A percentile compares a stretch with the other conserved stretches of the same genome.
These are phyloP conservation scores for Mycena kentingensis DNA, from an alignment of 768 basidiomycete genomes.

Conservation along the genomic window DNA sequence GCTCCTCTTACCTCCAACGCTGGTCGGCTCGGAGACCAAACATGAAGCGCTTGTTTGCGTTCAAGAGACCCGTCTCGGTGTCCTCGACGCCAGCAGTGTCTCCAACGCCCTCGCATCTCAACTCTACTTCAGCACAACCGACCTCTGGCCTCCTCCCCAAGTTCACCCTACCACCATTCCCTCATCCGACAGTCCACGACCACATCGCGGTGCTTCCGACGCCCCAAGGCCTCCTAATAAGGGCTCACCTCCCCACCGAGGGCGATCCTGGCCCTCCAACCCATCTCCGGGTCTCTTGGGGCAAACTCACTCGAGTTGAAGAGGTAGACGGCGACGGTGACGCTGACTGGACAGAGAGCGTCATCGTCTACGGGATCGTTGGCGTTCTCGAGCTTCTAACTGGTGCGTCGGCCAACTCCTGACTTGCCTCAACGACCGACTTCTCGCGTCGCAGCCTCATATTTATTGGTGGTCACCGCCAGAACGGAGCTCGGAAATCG, in stretches of 20 bases:
- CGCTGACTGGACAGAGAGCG: slow-evolving; percentile 56
- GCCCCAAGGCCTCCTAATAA: slow-evolving; percentile 64
- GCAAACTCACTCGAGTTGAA: slow-evolving; percentile 54
- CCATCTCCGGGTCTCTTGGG: slow-evolving; percentile 61
- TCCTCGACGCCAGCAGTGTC: slow-evolving; percentile 31
- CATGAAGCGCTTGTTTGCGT: slow-evolving; percentile 49
- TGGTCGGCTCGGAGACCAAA: too few species aligned
- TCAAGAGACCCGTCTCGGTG: too few species aligned
- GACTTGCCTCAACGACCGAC: slow-evolving; percentile 13
- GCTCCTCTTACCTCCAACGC: too few species aligned
- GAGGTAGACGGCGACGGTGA: slow-evolving; percentile 43
- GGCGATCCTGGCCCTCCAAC: slow-evolving; percentile 33
- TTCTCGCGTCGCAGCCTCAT: slow-evolving; percentile 53
- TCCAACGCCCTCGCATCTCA: slow-evolving; percentile 15
- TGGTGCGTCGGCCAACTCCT: slow-evolving; percentile 44
- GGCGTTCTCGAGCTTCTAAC: slow-evolving; percentile 74
- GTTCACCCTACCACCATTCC: slow-evolving; percentile 64
- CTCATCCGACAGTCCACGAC: slow-evolving; percentile 75
- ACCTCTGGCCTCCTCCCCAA: slow-evolving; percentile 56
- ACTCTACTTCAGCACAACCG: slow-evolving; percentile 20
- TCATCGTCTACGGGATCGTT: slow-evolving; percentile 74
- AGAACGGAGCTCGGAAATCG: slow-evolving; percentile 64
- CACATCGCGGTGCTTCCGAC: slow-evolving; percentile 65
- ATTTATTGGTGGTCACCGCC: slow-evolving; percentile 72
- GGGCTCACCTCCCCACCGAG: slow-evolving; percentile 48